Conservation (phyloP, 495 filamentous ascomycete genomes). For the Trichoderma orchidacearum region DNA sequence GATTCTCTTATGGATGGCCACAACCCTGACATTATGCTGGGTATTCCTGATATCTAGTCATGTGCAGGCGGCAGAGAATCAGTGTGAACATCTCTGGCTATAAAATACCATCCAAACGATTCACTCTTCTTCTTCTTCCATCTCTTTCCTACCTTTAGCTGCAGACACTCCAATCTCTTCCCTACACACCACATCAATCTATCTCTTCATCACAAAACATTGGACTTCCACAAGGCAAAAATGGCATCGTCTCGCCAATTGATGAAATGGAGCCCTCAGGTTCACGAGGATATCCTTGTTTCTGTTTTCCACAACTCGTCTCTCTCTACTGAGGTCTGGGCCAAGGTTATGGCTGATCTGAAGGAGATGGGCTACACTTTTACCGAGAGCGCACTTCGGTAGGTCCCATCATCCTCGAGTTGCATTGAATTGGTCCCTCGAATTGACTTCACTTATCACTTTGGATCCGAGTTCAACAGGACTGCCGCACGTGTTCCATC, state of each 20-base stretch:
- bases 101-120: not conserved
- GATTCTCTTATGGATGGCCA: not conserved
- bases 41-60: not conserved
- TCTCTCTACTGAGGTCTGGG: not conserved
- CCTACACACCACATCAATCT: not conserved
- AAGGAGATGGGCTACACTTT: conserved; percentile 8
- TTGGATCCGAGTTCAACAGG: no score
- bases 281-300: conserved; percentile 10
- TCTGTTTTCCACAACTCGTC: conserved; percentile 1
- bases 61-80: not conserved
- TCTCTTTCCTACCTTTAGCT: not conserved
- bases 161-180: not conserved
- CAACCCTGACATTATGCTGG: not conserved
- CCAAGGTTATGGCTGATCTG: conserved; percentile 2
- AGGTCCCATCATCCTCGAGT: not conserved
- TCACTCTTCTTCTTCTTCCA: not conserved
- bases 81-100: not conserved
- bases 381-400: conserved; percentile 9
- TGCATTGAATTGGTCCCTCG: not conserved
- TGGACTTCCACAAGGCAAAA: not conserved
- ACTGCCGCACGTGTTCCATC: not conserved
- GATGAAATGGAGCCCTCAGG: conserved; percentile 6
- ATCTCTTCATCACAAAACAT: not conserved
- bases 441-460: no score
- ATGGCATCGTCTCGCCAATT: not conserved